These are phyloP conservation scores for Sugiyamaella xylanicola DNA, from an alignment of 1,139 yeast species.

Conservation along the genomic window DNA sequence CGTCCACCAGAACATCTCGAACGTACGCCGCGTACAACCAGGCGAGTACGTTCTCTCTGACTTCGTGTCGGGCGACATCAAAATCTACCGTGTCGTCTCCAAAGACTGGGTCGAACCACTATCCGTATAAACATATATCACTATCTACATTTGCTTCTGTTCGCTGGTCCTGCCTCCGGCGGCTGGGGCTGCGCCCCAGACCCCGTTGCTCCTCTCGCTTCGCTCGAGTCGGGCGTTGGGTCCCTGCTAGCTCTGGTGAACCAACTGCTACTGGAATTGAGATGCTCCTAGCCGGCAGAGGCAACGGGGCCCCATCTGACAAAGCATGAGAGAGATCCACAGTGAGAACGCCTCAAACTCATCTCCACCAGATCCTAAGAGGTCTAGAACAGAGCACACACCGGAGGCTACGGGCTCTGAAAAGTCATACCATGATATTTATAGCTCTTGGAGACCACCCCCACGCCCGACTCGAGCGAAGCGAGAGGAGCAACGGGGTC, in stretches of 20 bases:
- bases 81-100: conserved; percentile 59
- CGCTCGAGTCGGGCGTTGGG: neutral
- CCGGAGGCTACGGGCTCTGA: too few species aligned
- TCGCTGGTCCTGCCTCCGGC: neutral
- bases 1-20: conserved; percentile 65
- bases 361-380: too few species aligned
- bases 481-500: neutral
- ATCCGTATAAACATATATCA: conserved; percentile 6
- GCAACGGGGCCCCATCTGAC: too few species aligned
- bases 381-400: too few species aligned
- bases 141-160: neutral
- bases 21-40: conserved; percentile 51
- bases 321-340: too few species aligned
- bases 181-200: conserved; percentile 1
- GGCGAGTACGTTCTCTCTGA: conserved; percentile 51
- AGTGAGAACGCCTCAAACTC: too few species aligned
- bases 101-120: conserved; percentile 52
- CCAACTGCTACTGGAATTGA: too few species aligned
- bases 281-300: too few species aligned
- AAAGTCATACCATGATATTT: too few species aligned
- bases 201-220: neutral
- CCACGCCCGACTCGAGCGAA: neutral
- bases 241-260: too few species aligned
- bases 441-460: neutral
- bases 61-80: conserved; percentile 52